A percentile compares a stretch with the other conserved stretches of the same genome.
These are phyloP conservation scores for Fabrea salina DNA, from an alignment of 169 alveolate genomes.

Conservation along the genomic window DNA sequence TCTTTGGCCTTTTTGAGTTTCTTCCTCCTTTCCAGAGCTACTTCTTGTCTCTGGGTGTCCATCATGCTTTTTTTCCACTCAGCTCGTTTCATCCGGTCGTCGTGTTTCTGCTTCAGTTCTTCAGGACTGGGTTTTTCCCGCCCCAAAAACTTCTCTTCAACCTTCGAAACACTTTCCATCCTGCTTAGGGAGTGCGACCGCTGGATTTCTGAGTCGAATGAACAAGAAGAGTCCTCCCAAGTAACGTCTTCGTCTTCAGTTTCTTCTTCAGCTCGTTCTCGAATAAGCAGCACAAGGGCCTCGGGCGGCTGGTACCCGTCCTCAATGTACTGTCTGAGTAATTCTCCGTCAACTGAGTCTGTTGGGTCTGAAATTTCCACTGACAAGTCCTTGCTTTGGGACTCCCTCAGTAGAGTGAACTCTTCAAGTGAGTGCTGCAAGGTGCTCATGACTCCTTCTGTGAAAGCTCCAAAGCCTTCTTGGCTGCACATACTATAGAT, in stretches of 20 bases:
- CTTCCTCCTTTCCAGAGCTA: constrained; percentile 2
- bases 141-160: neutral
- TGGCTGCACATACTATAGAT: neutral
- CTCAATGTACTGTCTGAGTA: neutral
- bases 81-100: neutral
- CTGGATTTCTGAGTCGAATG: neutral
- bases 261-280: constrained; percentile 27
- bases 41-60: neutral
- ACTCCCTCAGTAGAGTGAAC: neutral
- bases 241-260: neutral
- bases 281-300: neutral
- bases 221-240: neutral
- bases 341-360: neutral
- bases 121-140: constrained; percentile 2
- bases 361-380: constrained; percentile 15
- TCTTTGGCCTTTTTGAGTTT: neutral
- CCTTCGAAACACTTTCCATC: neutral
- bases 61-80: neutral
- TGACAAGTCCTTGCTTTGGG: neutral
- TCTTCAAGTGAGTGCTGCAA: neutral
- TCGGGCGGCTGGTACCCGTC: constrained; percentile 11
- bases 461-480: neutral
- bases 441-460: constrained; percentile 2
- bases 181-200: neutral
- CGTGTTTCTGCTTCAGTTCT: neutral